Base-by-base conservation (phyloP, 2,329 filamentous ascomycete species). In the Pseudodiploospora longispora region DNA sequence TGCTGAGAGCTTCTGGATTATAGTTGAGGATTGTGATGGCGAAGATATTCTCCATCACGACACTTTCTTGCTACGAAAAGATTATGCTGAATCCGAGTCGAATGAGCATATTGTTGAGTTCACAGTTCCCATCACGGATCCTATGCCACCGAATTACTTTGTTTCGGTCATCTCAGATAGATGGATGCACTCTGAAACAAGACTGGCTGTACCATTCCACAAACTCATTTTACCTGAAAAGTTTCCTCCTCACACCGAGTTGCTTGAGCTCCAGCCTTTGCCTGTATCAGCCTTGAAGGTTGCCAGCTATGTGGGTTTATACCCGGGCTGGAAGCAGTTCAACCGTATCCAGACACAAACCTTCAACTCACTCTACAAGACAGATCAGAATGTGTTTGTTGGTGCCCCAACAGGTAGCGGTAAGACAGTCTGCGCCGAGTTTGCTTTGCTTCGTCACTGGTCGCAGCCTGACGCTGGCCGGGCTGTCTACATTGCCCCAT, bases 131-230 rank as follows among this genome's bases (percentile, higher is more conserved):
- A 95, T 98, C 53, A 90, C 88, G 1, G 93, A 98, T 55, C 94
- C 94, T 0, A 95, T 97, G 86, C 93, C 93, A 10, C 93, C 94
- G 0, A 95, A 98, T 64, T 98, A 98, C 69, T 98, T 98, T 67
- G 88, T 98, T 56, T 93, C 89, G 0, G 79, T 98, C 34, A 70
- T 96, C 19, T 97, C 91, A 4, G 93, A 98, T 63, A 78, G 93
- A 54, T 98, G 93, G 93, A 96, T 98, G 88, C 88, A 95, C 61
- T 88, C 91, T 1, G 90, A 98, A 68, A 95, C 90, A 1, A 89
- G 90, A 60, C 72, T 98, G 43, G 85, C 91, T 0, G 85, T 98
- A 2, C 91, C 90, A 1, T 97, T 98, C 70, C 86, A 95, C 62
- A 96, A 96, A 62, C 74, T 98, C 29, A 85, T 95, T 36, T 75